Evolutionary conservation across 176 grass and related monocot genomes (phyloP).

Genomic region (Aegilops umbellulata): DNA sequence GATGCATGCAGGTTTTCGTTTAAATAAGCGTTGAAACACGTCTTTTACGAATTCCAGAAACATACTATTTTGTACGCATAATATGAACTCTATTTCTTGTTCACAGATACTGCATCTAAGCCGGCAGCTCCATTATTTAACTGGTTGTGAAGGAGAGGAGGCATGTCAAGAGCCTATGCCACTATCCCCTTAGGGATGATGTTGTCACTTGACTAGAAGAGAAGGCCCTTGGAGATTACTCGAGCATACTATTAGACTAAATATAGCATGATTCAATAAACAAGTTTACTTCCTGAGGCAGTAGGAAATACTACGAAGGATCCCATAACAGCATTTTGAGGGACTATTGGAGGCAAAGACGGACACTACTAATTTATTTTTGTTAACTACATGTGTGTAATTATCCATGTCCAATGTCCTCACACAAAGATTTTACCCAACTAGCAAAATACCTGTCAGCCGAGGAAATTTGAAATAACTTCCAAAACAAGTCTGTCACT

Average conservation of each 20-base stretch:
- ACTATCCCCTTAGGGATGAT: not conserved
- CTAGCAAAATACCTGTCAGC: not conserved
- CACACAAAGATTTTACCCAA: not conserved
- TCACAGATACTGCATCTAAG: conserved; percentile 72
- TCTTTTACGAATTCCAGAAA: not conserved
- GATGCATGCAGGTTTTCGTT: too few species aligned
- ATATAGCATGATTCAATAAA: not conserved
- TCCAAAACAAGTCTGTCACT: not conserved
- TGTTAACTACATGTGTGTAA: not conserved
- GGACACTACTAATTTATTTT: not conserved
- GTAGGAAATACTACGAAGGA: too few species aligned
- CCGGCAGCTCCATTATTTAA: conserved; percentile 52
- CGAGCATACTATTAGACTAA: not conserved
- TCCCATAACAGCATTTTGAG: not conserved
- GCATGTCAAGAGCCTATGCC: conserved; percentile 15
- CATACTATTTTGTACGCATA: not conserved
- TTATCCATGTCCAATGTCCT: too few species aligned
- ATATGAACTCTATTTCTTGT: not conserved
- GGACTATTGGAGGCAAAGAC: not conserved
- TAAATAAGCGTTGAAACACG: not conserved
- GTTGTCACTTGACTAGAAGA: not conserved
- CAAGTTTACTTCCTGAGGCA: not conserved
- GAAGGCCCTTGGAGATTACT: not conserved
- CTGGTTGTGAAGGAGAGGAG: conserved; percentile 46
- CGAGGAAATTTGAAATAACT: not conserved